Conservation (phyloP, 106 monocot genomes). For the Triglochin maritima region DNA sequence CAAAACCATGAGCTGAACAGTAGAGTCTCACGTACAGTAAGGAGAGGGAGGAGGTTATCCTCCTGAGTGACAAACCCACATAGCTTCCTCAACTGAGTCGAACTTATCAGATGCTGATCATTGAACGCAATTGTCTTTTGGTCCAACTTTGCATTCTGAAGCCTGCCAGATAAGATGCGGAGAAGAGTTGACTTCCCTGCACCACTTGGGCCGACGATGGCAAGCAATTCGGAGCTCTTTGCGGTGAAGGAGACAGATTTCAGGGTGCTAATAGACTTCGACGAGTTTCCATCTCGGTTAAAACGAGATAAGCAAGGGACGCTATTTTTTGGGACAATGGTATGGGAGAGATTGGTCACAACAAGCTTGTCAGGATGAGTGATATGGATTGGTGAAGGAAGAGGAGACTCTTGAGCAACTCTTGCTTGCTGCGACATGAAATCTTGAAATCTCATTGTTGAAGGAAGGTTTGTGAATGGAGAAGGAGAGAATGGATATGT, state of each 20-base stretch:
- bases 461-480: neutral
- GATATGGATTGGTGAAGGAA: neutral
- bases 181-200: slow-evolving; percentile 95
- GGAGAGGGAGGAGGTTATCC: slow-evolving; percentile 90
- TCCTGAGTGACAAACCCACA: slow-evolving; percentile 91
- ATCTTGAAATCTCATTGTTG: slow-evolving; percentile 3
- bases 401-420: slow-evolving; percentile 1
- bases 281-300: neutral
- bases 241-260: slow-evolving; percentile 66
- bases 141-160: slow-evolving; percentile 15
- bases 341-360: slow-evolving; percentile 17
- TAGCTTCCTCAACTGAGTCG: slow-evolving; percentile 31
- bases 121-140: slow-evolving; percentile 31
- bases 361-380: slow-evolving; percentile 9
- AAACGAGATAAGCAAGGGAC: neutral
- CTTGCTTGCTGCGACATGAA: neutral
- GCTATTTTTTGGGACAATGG: slow-evolving; percentile 2
- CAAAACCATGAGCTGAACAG: slow-evolving; percentile 68
- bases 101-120: slow-evolving; percentile 17
- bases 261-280: slow-evolving; percentile 28
- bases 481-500: neutral
- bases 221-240: slow-evolving; percentile 58
- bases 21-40: slow-evolving; percentile 84
- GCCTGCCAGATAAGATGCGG: slow-evolving; percentile 53
- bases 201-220: slow-evolving; percentile 89